A percentile compares a stretch with the other conserved stretches of the same genome.
These are phyloP conservation scores for Zymoseptoria ardabiliae DNA, from an alignment of 2,329 filamentous ascomycete genomes.

Conservation along the genomic window DNA sequence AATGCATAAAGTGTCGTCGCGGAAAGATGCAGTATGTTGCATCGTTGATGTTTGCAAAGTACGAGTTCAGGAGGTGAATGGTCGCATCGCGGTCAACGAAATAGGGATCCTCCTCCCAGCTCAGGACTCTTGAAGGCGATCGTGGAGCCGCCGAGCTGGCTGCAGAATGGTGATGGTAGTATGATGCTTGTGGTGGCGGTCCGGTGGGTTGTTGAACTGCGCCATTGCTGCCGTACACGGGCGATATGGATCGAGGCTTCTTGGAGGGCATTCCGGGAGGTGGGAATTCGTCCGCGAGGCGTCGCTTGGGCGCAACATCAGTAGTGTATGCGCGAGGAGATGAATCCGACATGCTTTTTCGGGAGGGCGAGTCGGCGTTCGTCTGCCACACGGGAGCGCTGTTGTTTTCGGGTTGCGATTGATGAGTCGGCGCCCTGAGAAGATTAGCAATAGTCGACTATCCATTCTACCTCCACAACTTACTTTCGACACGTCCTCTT, in stretches of 20 bases:
- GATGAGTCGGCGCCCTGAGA: slow-evolving; percentile 21
- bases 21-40: slow-evolving; percentile 52
- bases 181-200: neutral
- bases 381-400: slow-evolving; percentile 18
- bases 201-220: neutral
- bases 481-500: slow-evolving; percentile 78
- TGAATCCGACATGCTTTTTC: slow-evolving; percentile 15
- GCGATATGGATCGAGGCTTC: slow-evolving; percentile 27
- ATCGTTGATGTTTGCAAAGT: slow-evolving; percentile 51
- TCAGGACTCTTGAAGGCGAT: slow-evolving; percentile 27
- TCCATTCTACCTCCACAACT: slow-evolving; percentile 3
- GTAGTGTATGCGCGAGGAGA: slow-evolving; percentile 14
- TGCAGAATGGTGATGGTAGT: neutral
- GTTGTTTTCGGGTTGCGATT: slow-evolving; percentile 18
- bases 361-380: slow-evolving; percentile 18
- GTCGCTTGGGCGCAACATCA: slow-evolving; percentile 22
- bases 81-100: slow-evolving; percentile 44
- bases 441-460: slow-evolving; percentile 13
- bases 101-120: slow-evolving; percentile 49
- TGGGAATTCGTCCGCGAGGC: slow-evolving; percentile 20
- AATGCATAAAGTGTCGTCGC: slow-evolving; percentile 45
- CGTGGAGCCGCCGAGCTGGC: neutral
- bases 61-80: slow-evolving; percentile 47
- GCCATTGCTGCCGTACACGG: slow-evolving; percentile 10
- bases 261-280: slow-evolving; percentile 18